A percentile compares a stretch with the other conserved stretches of the same genome.
Evolutionary conservation across 225 moss, liverwort and hornwort genomes (phyloP).

Genomic region (Rhytidiadelphus loreus): DNA sequence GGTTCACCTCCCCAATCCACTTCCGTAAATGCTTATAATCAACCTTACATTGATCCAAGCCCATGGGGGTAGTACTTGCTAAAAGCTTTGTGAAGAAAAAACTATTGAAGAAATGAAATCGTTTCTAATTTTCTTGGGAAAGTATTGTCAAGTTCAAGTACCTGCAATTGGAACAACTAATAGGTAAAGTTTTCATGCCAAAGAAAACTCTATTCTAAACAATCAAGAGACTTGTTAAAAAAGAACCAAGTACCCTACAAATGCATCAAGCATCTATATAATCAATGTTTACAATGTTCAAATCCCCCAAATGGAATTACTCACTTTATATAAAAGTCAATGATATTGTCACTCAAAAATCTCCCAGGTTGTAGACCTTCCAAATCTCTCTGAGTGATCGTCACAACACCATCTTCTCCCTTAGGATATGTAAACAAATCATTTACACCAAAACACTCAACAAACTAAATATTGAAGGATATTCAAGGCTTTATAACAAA

Average conservation of each 20-base stretch:
- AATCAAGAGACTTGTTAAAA: background rate
- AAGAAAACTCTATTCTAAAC: too few species aligned
- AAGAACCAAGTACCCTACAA: background rate
- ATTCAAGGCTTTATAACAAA: background rate
- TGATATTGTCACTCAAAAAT: background rate
- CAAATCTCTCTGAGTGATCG: background rate
- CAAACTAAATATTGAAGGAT: background rate
- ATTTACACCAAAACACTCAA: background rate
- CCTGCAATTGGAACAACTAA: background rate
- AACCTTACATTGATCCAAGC: background rate
- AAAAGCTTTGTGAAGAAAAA: background rate
- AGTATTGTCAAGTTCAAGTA: accelerated
- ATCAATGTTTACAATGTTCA: background rate
- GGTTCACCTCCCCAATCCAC: background rate
- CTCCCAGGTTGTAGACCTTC: background rate
- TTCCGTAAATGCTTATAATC: background rate
- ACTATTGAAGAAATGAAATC: background rate
- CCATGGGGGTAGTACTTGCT: accelerated
- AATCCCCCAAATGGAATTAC: background rate
- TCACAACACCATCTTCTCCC: background rate
- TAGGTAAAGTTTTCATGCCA: background rate
- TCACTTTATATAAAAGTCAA: background rate
- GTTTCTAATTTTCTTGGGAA: accelerated
- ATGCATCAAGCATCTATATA: background rate
- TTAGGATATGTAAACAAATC: background rate